These are phyloP conservation scores for Mucor piriformis DNA, from an alignment of 371 early-diverging fungal species.

Conservation along the genomic window DNA sequence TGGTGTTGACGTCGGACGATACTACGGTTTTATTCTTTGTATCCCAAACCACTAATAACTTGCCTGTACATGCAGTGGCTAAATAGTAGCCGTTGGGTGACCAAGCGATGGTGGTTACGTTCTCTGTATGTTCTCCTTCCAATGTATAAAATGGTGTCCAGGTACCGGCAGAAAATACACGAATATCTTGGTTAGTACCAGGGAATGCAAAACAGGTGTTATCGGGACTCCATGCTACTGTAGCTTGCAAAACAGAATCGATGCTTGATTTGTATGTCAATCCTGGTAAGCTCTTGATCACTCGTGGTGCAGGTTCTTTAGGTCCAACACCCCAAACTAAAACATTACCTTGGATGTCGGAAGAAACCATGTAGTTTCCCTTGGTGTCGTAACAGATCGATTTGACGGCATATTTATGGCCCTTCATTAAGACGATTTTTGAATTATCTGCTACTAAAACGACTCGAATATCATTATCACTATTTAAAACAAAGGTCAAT, in stretches of 20 bases:
- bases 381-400: conserved; percentile 47
- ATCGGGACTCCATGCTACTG: conserved; percentile 63
- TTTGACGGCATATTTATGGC: conserved; percentile 45
- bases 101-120: conserved; percentile 54
- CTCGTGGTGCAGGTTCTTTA: conserved; percentile 38
- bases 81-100: conserved; percentile 66
- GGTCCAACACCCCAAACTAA: conserved; percentile 63
- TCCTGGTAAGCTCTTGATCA: conserved; percentile 31
- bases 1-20: conserved; percentile 24
- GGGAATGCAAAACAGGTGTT: conserved; percentile 58
- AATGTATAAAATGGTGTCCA: conserved; percentile 49
- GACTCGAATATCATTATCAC: conserved; percentile 44
- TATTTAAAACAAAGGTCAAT: too few species aligned
- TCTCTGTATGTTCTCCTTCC: conserved; percentile 39
- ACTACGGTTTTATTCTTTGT: conserved; percentile 25
- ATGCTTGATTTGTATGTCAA: conserved; percentile 14
- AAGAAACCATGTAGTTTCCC: conserved; percentile 55
- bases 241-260: conserved; percentile 20
- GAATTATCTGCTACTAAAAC: conserved; percentile 37
- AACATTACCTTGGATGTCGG: conserved; percentile 61
- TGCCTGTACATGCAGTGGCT: conserved; percentile 44
- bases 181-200: conserved; percentile 50
- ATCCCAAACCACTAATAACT: conserved; percentile 59
- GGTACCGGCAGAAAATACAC: conserved; percentile 33
- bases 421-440: conserved; percentile 39